Evolutionary conservation across 495 filamentous ascomycete genomes (phyloP).

Genomic region (Articulospora tetracladia): DNA sequence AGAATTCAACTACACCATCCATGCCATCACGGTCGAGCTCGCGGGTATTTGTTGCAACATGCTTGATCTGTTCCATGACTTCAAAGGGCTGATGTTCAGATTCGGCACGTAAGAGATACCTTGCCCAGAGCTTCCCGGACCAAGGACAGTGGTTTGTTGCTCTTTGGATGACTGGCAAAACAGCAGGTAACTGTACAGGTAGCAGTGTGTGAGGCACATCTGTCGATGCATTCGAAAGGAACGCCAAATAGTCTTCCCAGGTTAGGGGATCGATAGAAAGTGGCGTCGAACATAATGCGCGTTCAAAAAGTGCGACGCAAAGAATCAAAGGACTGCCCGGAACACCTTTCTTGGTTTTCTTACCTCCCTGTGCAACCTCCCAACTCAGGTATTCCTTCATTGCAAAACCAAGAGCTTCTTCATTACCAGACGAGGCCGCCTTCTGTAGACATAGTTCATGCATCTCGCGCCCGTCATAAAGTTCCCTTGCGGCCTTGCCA

Average conservation of each 20-base stretch:
- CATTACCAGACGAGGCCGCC: conserved; percentile 55
- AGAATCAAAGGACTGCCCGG: conserved; percentile 42
- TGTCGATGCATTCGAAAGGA: conserved; percentile 41
- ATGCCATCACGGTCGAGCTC: conserved; percentile 69
- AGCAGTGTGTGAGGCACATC: conserved; percentile 15
- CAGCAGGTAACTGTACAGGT: conserved; percentile 22
- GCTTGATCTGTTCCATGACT: conserved; percentile 86
- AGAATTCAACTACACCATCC: conserved; percentile 82
- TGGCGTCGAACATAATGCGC: conserved; percentile 61
- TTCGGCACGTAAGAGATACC: conserved; percentile 80
- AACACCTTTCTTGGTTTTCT: conserved; percentile 37
- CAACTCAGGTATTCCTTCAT: conserved; percentile 78
- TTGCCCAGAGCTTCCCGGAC: conserved; percentile 87
- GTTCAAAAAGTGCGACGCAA: conserved; percentile 72
- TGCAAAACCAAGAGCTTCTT: conserved; percentile 49
- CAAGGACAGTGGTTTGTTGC: conserved; percentile 87
- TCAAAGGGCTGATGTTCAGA: conserved; percentile 65
- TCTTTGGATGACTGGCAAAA: conserved; percentile 58
- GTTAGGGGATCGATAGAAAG: conserved; percentile 65
- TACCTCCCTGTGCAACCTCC: conserved; percentile 61
- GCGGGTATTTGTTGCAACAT: conserved; percentile 80
- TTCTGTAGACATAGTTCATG: conserved; percentile 65
- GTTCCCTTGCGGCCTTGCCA: conserved; percentile 64
- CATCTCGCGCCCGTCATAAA: conserved; percentile 63
- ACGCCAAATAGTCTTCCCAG: conserved; percentile 81